Conservation (phyloP, 768 basidiomycete species). For the Lactifluus piperatus region DNA sequence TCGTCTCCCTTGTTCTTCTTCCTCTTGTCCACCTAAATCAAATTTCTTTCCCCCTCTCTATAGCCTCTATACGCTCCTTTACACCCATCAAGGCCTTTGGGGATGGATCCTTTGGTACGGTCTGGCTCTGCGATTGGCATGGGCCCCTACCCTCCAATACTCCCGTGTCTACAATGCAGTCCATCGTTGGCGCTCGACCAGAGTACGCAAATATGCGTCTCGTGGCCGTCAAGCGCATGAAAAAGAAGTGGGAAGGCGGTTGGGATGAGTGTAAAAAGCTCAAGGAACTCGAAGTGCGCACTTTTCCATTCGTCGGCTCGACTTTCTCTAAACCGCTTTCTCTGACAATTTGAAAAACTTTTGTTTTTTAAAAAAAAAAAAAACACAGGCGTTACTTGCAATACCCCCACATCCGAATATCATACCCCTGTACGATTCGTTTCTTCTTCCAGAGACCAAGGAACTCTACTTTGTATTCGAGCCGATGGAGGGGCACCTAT, state of each 20-base stretch:
- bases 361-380: neutral
- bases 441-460: conserved; percentile 90
- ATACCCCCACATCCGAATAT: conserved; percentile 96
- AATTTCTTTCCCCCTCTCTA: neutral
- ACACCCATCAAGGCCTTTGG: conserved; percentile 95
- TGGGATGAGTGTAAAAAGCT: conserved; percentile 96
- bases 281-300: conserved; percentile 87
- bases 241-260: conserved; percentile 93
- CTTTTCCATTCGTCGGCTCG: conserved; percentile 7
- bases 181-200: conserved; percentile 82
- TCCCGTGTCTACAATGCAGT: conserved; percentile 90
- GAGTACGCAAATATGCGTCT: conserved; percentile 93
- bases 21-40: neutral
- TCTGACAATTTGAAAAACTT: neutral
- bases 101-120: conserved; percentile 97
- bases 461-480: conserved; percentile 99
- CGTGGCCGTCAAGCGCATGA: conserved; percentile 98
- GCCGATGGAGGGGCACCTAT: conserved; percentile 99
- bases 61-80: conserved; percentile 82
- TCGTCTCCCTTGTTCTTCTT: neutral
- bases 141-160: conserved; percentile 88
- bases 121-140: conserved; percentile 99
- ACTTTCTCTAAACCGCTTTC: conserved; percentile 16
- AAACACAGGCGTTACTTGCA: conserved; percentile 73
- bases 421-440: conserved; percentile 98